These are phyloP conservation scores for Nakazawaea ishiwadae DNA, from an alignment of 805 yeast species.

Conservation along the genomic window DNA sequence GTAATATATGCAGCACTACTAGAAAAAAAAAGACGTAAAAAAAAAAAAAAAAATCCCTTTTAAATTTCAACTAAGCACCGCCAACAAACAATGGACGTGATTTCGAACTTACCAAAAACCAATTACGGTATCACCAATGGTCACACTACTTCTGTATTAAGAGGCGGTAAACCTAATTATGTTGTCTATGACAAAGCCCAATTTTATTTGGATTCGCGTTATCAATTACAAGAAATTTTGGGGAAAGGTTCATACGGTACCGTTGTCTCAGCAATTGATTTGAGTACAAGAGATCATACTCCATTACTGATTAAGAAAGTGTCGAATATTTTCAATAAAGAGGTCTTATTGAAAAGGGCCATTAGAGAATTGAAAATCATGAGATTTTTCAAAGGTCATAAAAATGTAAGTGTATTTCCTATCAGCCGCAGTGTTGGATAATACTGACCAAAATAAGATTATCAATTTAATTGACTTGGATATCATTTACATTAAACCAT, in stretches of 20 bases:
- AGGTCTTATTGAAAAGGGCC: constrained; percentile 70
- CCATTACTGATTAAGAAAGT: constrained; percentile 79
- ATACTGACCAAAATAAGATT: constrained; percentile 33
- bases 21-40: too few relatives aligned
- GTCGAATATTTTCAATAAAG: constrained; percentile 60
- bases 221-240: constrained; percentile 50
- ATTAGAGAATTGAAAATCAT: constrained; percentile 77
- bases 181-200: constrained; percentile 46
- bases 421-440: constrained; percentile 29
- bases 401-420: constrained; percentile 40
- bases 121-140: constrained; percentile 3
- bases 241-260: constrained; percentile 89
- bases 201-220: constrained; percentile 60
- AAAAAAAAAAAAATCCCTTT: too few relatives aligned
- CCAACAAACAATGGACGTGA: too few relatives aligned
- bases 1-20: too few relatives aligned
- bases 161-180: constrained; percentile 13
- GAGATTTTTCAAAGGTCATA: constrained; percentile 82
- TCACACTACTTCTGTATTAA: constrained; percentile 4
- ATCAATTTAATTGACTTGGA: constrained; percentile 73
- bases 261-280: constrained; percentile 71
- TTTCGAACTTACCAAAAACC: constrained; percentile 2
- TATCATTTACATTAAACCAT: constrained; percentile 58
- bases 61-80: too few relatives aligned
- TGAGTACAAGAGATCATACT: constrained; percentile 29